phyloP scores from a whole-genome alignment of 2,329 filamentous ascomycete species.

The Cladosporium sp. region DNA sequence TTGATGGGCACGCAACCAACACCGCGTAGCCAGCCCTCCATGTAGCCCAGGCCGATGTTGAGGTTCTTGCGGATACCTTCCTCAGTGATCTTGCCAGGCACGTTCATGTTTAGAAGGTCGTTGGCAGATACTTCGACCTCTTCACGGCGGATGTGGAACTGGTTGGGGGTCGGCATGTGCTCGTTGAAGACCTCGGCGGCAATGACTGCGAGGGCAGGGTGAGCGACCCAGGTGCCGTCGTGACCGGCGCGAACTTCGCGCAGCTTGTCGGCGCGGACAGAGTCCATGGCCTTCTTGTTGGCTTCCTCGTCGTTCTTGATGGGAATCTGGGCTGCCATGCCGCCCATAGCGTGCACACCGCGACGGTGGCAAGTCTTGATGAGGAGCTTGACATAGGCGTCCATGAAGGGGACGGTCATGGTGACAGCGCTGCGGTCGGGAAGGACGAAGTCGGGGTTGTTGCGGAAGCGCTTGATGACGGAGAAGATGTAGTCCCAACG shows the following conservation, averaged over 20 bases:
- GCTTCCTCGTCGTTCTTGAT: constrained; percentile 92
- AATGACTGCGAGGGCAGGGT: constrained; percentile 86
- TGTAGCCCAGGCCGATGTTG: constrained; percentile 93
- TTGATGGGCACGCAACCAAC: constrained; percentile 97
- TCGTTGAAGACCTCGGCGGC: constrained; percentile 94
- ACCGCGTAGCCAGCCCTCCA: constrained; percentile 97
- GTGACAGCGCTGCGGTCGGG: constrained; percentile 89
- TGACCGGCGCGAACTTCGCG: constrained; percentile 93
- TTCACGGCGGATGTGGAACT: constrained; percentile 86
- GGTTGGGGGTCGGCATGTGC: constrained; percentile 98
- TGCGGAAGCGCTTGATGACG: constrained; percentile 98
- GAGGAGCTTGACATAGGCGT: constrained; percentile 92
- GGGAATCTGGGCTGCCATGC: constrained; percentile 98
- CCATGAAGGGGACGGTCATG: constrained; percentile 99
- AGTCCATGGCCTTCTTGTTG: constrained; percentile 93
- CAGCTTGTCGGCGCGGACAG: constrained; percentile 90
- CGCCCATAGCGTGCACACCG: constrained; percentile 97
- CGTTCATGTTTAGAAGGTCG: constrained; percentile 97
- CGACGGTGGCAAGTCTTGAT: constrained; percentile 98
- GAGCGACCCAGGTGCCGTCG: constrained; percentile 96
- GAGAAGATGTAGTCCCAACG: constrained; percentile 99
- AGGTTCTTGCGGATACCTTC: constrained; percentile 96
- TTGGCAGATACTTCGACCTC: constrained; percentile 84
- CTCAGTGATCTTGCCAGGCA: constrained; percentile 88
- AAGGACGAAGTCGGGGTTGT: constrained; percentile 88